A percentile compares a stretch with the other conserved stretches of the same genome.
These are phyloP conservation scores for Bruguiera sexangula DNA, from an alignment of 345 rosid species.

Conservation along the genomic window DNA sequence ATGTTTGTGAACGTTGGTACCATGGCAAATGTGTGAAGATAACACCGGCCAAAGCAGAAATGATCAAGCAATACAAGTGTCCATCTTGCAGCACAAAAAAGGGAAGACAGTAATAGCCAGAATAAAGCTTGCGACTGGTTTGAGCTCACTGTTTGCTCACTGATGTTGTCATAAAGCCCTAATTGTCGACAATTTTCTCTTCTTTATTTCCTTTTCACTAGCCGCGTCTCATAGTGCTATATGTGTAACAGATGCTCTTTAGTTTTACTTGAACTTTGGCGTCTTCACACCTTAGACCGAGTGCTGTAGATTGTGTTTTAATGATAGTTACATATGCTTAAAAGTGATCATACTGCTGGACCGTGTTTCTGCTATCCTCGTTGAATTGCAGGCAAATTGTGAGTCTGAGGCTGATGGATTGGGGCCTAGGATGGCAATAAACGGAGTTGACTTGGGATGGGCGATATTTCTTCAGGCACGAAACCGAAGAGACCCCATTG, in stretches of 20 bases:
- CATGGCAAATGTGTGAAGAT: constrained; percentile 88
- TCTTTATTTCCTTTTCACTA: neutral
- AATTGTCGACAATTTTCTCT: neutral
- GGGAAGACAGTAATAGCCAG: constrained; percentile 27
- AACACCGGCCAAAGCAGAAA: constrained; percentile 81
- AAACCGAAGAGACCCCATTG: no score
- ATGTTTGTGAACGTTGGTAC: constrained; percentile 84
- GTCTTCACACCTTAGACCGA: neutral
- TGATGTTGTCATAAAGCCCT: constrained; percentile 4
- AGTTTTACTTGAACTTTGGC: neutral
- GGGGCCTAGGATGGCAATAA: no score
- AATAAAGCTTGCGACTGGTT: neutral
- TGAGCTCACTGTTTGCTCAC: constrained; percentile 5
- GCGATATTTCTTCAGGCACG: no score
- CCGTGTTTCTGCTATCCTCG: neutral
- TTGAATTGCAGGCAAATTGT: neutral
- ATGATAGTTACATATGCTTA: neutral
- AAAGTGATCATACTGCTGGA: neutral
- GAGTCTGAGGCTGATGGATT: neutral
- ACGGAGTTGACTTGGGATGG: no score
- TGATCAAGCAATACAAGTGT: constrained; percentile 83
- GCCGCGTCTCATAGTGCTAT: neutral
- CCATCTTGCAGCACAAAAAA: constrained; percentile 74
- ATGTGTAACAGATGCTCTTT: constrained; percentile 4
- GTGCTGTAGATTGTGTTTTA: neutral